Evolutionary conservation across 495 filamentous ascomycete genomes (phyloP).

Genomic region (Hypoxylon cercidicola): DNA sequence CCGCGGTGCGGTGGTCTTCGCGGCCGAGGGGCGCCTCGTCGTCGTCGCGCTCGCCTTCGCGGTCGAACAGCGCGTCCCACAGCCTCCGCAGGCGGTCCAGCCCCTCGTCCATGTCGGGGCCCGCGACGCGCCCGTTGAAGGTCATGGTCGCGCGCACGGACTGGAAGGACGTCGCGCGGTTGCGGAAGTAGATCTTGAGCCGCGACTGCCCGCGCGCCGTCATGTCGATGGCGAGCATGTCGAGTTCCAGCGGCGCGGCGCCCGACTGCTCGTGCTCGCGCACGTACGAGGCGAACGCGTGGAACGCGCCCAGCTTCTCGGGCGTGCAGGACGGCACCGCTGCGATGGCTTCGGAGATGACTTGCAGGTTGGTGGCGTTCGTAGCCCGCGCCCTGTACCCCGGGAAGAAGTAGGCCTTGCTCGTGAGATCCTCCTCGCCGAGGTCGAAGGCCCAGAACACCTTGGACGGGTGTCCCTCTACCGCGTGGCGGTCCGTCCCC

Average conservation of each 20-base stretch:
- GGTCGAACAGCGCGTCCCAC: slow-evolving; percentile 31
- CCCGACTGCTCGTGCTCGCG: slow-evolving; percentile 10
- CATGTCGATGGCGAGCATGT: slow-evolving; percentile 51
- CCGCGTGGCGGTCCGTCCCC: not conserved
- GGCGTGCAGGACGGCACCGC: slow-evolving; percentile 15
- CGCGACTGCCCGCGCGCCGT: slow-evolving; percentile 43
- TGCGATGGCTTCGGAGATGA: slow-evolving; percentile 36
- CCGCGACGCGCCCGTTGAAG: slow-evolving; percentile 34
- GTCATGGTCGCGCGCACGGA: slow-evolving; percentile 46
- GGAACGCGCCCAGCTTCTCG: slow-evolving; percentile 20
- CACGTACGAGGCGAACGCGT: slow-evolving; percentile 23
- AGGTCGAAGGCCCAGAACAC: slow-evolving; percentile 49
- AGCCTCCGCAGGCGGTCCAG: slow-evolving; percentile 32
- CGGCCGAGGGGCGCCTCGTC: slow-evolving; percentile 23
- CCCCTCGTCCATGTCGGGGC: slow-evolving; percentile 15
- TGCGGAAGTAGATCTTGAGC: slow-evolving; percentile 52
- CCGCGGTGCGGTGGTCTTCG: slow-evolving; percentile 46
- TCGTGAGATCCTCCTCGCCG: slow-evolving; percentile 18
- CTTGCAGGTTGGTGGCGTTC: slow-evolving; percentile 28
- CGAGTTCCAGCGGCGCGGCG: slow-evolving; percentile 23
- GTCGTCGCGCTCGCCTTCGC: slow-evolving; percentile 13
- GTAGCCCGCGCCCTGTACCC: slow-evolving; percentile 32
- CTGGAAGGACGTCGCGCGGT: slow-evolving; percentile 40
- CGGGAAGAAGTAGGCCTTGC: slow-evolving; percentile 48
- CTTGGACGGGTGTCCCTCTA: slow-evolving; percentile 30